Evolutionary conservation across 345 rosid genomes (phyloP), one percentile per base, ranked within the genome.

Genomic region (Camelina neglecta): DNA sequence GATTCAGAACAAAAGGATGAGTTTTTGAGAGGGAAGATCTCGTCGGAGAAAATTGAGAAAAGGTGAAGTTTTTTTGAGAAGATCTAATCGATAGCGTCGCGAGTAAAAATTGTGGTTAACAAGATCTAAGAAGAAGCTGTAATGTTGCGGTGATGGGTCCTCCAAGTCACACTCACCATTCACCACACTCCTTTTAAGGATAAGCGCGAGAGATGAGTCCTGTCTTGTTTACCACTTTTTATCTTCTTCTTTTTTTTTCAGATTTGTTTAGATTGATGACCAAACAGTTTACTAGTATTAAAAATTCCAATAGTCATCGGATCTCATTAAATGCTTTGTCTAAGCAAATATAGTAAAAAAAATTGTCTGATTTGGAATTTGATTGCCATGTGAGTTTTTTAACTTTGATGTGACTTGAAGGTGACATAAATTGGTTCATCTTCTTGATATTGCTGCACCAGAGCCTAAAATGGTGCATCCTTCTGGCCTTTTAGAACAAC

Each of bases 401-500:
- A 71, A 58, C 80, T 77, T 77, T 71, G 54, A 38, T 71, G 57
- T 58, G 21, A 65, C 81, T 77, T 77, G 41, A 77, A 77, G 76
- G 41, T 77, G 23, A 77, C 81, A 58, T 77, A 58, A 77, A 77
- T 26, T 57, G 55, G 62, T 71, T 13, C 57, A 66, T 31, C 57
- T 41, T 75, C 74, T 60, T 51, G 47, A 29, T 50, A n/a, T 7
- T 29, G 61, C 62, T 60, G 69, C 24, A 44, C 33, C 59, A 33
- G 48, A 53, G 18, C 69, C 69, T 41, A 51, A 51, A 31, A 13
- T 26, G 54, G 69, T 53, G 73, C 68, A 8, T 67, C 21, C 6
- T 33, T 50, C 42, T 48, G 7, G 15, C 3, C 3, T 60, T 60
- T 13, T 12, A n/a, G 13, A 69, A 59, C 44, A 57, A 75, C 12